Percentiles rank a stretch among this genome's conserved stretches.
These are phyloP conservation scores for Vitis riparia DNA, from an alignment of 164 flowering plant species.

Conservation along the genomic window DNA sequence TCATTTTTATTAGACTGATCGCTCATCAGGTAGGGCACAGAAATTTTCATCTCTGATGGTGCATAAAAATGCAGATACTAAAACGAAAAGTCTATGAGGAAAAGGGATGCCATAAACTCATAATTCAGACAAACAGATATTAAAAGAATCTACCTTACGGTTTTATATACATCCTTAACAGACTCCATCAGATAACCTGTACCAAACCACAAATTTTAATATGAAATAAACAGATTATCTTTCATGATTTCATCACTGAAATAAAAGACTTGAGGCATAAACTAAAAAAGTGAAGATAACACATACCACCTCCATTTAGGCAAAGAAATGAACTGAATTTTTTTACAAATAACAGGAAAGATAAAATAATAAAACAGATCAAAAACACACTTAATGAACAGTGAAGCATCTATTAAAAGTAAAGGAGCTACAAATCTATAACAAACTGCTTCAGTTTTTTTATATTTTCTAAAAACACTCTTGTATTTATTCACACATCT, in stretches of 20 bases:
- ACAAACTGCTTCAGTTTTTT: too few species aligned
- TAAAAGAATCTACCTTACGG: slow-evolving; percentile 38
- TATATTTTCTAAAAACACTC: too few species aligned
- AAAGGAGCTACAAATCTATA: too few species aligned
- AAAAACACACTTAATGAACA: too few species aligned
- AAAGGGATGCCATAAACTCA: neutral
- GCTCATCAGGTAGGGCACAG: neutral
- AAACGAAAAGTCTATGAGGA: neutral
- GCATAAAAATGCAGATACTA: neutral
- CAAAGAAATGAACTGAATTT: too few species aligned
- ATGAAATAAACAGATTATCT: neutral
- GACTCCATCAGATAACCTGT: slow-evolving; percentile 57
- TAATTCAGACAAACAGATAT: neutral
- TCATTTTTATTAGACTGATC: neutral
- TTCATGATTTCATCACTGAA: neutral
- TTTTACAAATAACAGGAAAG: too few species aligned
- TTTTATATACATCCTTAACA: slow-evolving; percentile 35
- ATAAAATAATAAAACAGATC: too few species aligned
- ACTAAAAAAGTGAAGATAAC: too few species aligned
- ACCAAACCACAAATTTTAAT: slow-evolving; percentile 10
- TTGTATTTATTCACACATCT: too few species aligned
- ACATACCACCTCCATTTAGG: too few species aligned
- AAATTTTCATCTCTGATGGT: neutral
- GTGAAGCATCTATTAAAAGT: too few species aligned
- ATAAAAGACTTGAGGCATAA: too few species aligned